phyloP scores from a whole-genome alignment of 1,284 basidiomycete species.

The Termitomyces sp. region DNA sequence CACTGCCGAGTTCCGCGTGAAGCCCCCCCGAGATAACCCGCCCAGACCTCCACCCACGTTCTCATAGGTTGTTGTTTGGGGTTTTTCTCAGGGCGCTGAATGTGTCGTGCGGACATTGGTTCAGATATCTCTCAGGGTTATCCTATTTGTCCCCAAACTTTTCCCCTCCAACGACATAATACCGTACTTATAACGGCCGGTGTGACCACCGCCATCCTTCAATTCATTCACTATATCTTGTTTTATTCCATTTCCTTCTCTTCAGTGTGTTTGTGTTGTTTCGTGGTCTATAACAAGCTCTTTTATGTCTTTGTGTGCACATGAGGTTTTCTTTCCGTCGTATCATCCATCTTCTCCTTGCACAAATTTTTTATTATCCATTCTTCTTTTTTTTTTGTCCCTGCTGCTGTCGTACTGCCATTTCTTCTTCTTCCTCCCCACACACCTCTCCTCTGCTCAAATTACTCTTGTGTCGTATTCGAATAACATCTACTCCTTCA shows the following conservation, averaged over 20 bases:
- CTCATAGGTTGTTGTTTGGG: conserved; percentile 15
- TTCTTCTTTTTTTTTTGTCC: not conserved
- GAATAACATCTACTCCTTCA: conserved; percentile 20
- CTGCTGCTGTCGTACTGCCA: conserved; percentile 8
- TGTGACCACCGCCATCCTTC: not conserved
- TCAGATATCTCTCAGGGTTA: conserved; percentile 6
- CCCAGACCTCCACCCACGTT: conserved; percentile 25
- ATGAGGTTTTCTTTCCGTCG: not conserved
- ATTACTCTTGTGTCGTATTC: conserved; percentile 16
- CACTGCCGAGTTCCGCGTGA: conserved; percentile 68
- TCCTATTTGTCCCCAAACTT: not conserved
- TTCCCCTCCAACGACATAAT: conserved; percentile 8
- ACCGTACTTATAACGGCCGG: conserved; percentile 13
- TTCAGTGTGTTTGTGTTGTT: conserved; percentile 1
- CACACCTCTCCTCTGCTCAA: not conserved
- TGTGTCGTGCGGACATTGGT: conserved; percentile 15
- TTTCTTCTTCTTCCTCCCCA: not conserved
- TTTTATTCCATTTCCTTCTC: conserved; percentile 5
- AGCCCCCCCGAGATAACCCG: conserved; percentile 45
- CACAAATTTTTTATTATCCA: not conserved
- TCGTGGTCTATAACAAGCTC: conserved; percentile 9
- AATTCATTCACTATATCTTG: conserved; percentile 6
- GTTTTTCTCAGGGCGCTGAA: conserved; percentile 6
- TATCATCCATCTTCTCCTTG: not conserved
- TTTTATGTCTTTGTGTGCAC: not conserved